These are phyloP conservation scores for Barbatosphaeria neglecta DNA, from an alignment of 495 filamentous ascomycete species.

Conservation along the genomic window DNA sequence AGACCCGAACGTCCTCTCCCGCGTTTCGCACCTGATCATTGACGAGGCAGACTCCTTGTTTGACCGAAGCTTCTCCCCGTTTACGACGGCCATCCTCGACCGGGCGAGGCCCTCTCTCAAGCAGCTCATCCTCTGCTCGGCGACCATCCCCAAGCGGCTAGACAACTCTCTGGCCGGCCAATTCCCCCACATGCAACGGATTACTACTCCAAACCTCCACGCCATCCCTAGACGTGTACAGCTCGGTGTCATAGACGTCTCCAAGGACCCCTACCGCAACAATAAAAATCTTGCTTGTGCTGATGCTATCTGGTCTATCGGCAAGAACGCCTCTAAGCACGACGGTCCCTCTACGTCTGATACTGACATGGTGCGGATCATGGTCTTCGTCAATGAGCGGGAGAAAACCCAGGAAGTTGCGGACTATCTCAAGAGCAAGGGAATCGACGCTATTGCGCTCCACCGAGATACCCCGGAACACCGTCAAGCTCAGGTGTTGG, in stretches of 20 bases:
- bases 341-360: slow-evolving; percentile 29
- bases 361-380: slow-evolving; percentile 66
- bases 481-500: slow-evolving; percentile 61
- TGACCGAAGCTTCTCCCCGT: slow-evolving; percentile 78
- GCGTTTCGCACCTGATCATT: slow-evolving; percentile 74
- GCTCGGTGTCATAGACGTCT: slow-evolving; percentile 82
- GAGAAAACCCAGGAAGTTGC: slow-evolving; percentile 75
- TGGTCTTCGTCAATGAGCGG: slow-evolving; percentile 97
- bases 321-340: slow-evolving; percentile 55
- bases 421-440: slow-evolving; percentile 67
- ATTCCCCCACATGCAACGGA: slow-evolving; percentile 70
- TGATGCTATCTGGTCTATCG: slow-evolving; percentile 87
- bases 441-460: slow-evolving; percentile 74
- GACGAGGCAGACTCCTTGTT: slow-evolving; percentile 95
- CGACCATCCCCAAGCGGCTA: slow-evolving; percentile 82
- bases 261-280: slow-evolving; percentile 77
- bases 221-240: slow-evolving; percentile 91
- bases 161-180: slow-evolving; percentile 68
- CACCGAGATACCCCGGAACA: slow-evolving; percentile 67
- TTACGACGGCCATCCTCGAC: slow-evolving; percentile 71
- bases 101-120: slow-evolving; percentile 63
- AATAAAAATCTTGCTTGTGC: slow-evolving; percentile 88
- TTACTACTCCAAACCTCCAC: slow-evolving; percentile 90
- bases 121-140: slow-evolving; percentile 90
- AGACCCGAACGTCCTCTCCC: slow-evolving; percentile 79